Conservation (phyloP, 129 eudicot species). For the Chrysanthemum makinoi region DNA sequence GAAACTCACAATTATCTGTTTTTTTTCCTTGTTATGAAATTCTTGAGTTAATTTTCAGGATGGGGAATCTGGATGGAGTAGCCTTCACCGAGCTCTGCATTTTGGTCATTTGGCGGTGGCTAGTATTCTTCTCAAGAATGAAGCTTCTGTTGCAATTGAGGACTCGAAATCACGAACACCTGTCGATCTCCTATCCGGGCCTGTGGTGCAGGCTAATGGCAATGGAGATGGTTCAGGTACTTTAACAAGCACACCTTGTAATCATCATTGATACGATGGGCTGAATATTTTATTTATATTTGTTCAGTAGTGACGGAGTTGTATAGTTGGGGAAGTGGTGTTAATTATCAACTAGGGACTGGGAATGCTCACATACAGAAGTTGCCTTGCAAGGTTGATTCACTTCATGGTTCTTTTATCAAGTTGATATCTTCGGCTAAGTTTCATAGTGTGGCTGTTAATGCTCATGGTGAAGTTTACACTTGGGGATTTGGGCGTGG, state of each 20-base stretch:
- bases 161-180: slow-evolving; percentile 86
- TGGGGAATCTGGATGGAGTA: slow-evolving; percentile 99
- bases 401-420: slow-evolving; percentile 80
- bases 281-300: slow-evolving; percentile 18
- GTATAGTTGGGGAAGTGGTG: slow-evolving; percentile 99
- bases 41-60: slow-evolving; percentile 49
- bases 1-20: background rate
- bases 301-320: slow-evolving; percentile 78
- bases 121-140: slow-evolving; percentile 69
- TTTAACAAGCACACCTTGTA: slow-evolving; percentile 13
- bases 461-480: slow-evolving; percentile 77
- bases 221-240: slow-evolving; percentile 57
- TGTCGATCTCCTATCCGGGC: slow-evolving; percentile 87
- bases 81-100: slow-evolving; percentile 96
- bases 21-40: background rate
- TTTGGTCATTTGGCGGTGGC: slow-evolving; percentile 98
- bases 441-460: slow-evolving; percentile 95
- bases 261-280: background rate
- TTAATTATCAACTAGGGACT: slow-evolving; percentile 95
- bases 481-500: slow-evolving; percentile 99
- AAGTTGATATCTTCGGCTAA: slow-evolving; percentile 77
- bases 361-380: slow-evolving; percentile 99
- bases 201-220: slow-evolving; percentile 70
- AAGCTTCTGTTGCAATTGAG: slow-evolving; percentile 76
- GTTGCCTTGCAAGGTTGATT: slow-evolving; percentile 90